These are phyloP conservation scores for Petunia axillaris DNA, from an alignment of 257 asterid genomes.

Conservation along the genomic window DNA sequence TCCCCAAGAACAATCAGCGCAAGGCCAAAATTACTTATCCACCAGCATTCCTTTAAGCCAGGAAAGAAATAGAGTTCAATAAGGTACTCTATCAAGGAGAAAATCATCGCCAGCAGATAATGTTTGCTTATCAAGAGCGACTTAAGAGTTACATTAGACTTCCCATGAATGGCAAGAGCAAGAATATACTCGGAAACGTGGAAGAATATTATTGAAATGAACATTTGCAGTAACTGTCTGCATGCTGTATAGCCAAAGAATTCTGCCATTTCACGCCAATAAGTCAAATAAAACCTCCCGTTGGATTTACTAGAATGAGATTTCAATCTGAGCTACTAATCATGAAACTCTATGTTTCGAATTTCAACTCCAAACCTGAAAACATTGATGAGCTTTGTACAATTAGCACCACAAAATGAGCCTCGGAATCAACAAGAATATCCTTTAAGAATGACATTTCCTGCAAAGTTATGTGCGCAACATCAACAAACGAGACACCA, in stretches of 20 bases:
- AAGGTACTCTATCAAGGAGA: conserved; percentile 68
- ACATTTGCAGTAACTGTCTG: conserved; percentile 71
- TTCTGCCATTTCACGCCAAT: conserved; percentile 62
- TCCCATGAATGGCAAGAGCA: conserved; percentile 70
- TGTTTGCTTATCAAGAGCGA: conserved; percentile 82
- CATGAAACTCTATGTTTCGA: neutral
- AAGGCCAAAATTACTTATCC: conserved; percentile 70
- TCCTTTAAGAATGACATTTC: conserved; percentile 44
- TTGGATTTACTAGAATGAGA: conserved; percentile 33
- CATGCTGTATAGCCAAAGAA: conserved; percentile 58
- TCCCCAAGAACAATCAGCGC: conserved; percentile 75
- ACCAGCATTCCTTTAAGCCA: conserved; percentile 67
- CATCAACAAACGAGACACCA: neutral
- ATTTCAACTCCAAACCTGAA: conserved; percentile 57
- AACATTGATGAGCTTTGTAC: conserved; percentile 36
- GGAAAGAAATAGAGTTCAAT: conserved; percentile 72
- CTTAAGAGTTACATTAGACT: conserved; percentile 52
- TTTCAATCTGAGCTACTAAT: conserved; percentile 23
- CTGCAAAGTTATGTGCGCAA: conserved; percentile 33
- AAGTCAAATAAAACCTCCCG: conserved; percentile 33
- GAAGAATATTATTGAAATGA: conserved; percentile 65
- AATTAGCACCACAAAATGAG: conserved; percentile 38
- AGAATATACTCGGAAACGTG: conserved; percentile 74
- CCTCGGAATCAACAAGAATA: conserved; percentile 42
- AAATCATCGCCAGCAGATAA: conserved; percentile 69